Conservation (phyloP, 768 basidiomycete species). For the Tephrocybe sp. region DNA sequence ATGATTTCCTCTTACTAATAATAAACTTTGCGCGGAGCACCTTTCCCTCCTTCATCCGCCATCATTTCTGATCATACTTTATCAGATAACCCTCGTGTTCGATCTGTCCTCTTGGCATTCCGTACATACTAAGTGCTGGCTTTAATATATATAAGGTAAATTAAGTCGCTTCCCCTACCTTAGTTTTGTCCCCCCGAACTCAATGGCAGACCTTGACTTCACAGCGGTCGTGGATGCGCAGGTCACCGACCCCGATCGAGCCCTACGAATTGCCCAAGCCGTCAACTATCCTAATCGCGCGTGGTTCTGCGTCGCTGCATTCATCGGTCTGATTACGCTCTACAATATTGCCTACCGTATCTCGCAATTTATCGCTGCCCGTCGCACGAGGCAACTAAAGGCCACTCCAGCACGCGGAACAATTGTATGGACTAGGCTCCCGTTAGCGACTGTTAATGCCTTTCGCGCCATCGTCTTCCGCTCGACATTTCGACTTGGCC, state of each 20-base stretch:
- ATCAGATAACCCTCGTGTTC: background rate
- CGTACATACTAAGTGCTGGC: too few relatives aligned
- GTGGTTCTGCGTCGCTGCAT: conserved; percentile 19
- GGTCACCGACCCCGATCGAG: conserved; percentile 2
- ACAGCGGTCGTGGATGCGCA: background rate
- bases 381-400: background rate
- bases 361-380: background rate
- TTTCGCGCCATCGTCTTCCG: conserved; percentile 21
- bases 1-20: too few relatives aligned
- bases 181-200: background rate
- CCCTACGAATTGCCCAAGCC: conserved; percentile 9
- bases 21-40: too few relatives aligned
- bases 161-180: background rate
- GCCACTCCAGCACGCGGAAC: background rate
- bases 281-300: conserved; percentile 11
- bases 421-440: conserved; percentile 9
- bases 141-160: background rate
- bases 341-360: conserved; percentile 7
- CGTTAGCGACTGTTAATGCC: conserved; percentile 12
- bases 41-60: too few relatives aligned
- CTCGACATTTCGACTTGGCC: conserved; percentile 26
- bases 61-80: too few relatives aligned
- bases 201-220: background rate
- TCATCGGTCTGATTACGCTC: conserved; percentile 15
- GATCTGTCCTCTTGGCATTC: background rate